Evolutionary conservation across 1,139 yeast species (phyloP).

Genomic region (Petasospora rhodanensis): DNA sequence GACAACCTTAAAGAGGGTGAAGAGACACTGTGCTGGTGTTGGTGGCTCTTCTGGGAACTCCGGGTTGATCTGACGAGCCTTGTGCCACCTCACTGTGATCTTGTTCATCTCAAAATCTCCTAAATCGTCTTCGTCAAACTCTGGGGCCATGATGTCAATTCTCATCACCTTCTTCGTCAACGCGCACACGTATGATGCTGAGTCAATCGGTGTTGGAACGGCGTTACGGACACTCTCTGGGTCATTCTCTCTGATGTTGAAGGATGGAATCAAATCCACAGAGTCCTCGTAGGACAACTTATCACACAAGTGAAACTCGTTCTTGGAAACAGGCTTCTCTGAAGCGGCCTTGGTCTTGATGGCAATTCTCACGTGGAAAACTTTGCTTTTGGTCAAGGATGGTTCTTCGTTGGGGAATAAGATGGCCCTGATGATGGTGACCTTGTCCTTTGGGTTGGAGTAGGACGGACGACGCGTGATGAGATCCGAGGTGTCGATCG

Average conservation of each 20-base stretch:
- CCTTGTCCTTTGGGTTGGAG: slow-evolving; percentile 25
- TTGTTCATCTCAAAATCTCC: slow-evolving; percentile 34
- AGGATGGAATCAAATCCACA: slow-evolving; percentile 26
- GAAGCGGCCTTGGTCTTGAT: slow-evolving; percentile 30
- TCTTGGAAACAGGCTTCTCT: slow-evolving; percentile 25
- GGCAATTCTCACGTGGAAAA: slow-evolving; percentile 33
- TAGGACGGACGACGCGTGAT: slow-evolving; percentile 18
- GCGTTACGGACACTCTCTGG: slow-evolving; percentile 16
- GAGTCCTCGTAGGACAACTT: slow-evolving; percentile 35
- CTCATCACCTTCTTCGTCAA: slow-evolving; percentile 38
- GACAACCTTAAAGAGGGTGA: slow-evolving; percentile 53
- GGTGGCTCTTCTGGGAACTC: slow-evolving; percentile 29
- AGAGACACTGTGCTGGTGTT: slow-evolving; percentile 48
- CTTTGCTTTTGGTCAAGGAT: slow-evolving; percentile 25
- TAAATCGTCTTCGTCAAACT: slow-evolving; percentile 34
- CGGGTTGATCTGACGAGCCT: slow-evolving; percentile 26
- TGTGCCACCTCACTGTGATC: slow-evolving; percentile 34
- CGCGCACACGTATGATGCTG: slow-evolving; percentile 40
- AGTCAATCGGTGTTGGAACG: slow-evolving; percentile 34
- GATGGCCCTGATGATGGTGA: slow-evolving; percentile 26
- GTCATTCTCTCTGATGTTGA: slow-evolving; percentile 2
- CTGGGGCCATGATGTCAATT: slow-evolving; percentile 40
- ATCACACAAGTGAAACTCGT: slow-evolving; percentile 31
- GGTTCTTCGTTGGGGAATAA: slow-evolving; percentile 24
- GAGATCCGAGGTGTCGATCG: slow-evolving; percentile 22